phyloP scores from a whole-genome alignment of 371 early-diverging fungal genomes.

The Mucor velutinosus region DNA sequence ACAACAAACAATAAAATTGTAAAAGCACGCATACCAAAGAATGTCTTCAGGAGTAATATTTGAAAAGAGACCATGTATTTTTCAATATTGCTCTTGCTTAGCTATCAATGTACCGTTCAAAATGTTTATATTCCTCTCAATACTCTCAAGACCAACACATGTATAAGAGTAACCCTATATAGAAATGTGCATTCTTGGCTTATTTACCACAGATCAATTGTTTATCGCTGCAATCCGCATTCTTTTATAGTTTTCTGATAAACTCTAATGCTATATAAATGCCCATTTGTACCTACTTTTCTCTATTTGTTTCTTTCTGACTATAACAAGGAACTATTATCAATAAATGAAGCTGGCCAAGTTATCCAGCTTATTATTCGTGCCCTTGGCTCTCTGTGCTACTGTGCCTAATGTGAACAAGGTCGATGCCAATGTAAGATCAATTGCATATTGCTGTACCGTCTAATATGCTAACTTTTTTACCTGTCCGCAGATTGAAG shows the following conservation, averaged over 20 bases:
- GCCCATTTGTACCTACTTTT: background rate
- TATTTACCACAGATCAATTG: background rate
- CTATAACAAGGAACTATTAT: background rate
- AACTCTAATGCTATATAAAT: background rate
- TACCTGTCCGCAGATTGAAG: background rate
- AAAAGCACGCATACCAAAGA: background rate
- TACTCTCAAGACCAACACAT: background rate
- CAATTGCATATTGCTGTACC: background rate
- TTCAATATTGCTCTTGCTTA: background rate
- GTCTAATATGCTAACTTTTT: background rate
- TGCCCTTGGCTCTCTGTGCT: conserved; percentile 12
- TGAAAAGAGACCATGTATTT: background rate
- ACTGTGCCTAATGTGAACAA: background rate
- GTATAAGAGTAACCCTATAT: background rate
- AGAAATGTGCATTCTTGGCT: background rate
- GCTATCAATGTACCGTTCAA: background rate
- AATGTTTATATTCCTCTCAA: background rate
- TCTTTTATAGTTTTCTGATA: background rate
- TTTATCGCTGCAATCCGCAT: background rate
- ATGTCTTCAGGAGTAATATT: background rate
- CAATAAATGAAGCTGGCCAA: conserved; percentile 6
- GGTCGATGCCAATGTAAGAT: background rate
- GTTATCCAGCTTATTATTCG: conserved; percentile 4
- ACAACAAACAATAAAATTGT: background rate
- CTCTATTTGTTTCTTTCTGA: background rate